Percentiles rank a stretch among this genome's conserved stretches.
phyloP scores from a whole-genome alignment of 2,329 filamentous ascomycete species.

The Ascochyta viciae-villosae region DNA sequence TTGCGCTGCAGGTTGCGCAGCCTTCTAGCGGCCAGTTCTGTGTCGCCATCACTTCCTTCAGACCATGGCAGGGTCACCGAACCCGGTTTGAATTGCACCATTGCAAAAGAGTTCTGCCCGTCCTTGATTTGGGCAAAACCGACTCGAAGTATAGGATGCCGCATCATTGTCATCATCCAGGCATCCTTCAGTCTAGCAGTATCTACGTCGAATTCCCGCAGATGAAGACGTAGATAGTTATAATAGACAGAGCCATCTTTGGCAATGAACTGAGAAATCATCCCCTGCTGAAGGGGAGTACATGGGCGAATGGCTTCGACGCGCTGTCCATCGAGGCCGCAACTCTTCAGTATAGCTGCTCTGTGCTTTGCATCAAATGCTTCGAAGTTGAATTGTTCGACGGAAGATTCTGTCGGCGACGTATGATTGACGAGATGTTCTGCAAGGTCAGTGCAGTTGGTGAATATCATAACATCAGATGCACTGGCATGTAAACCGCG shows the following conservation, averaged over 20 bases:
- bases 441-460: constrained; percentile 45
- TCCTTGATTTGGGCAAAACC: constrained; percentile 73
- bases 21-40: constrained; percentile 25
- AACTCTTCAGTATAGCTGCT: constrained; percentile 37
- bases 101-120: constrained; percentile 70
- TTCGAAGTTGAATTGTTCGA: constrained; percentile 54
- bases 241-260: constrained; percentile 75
- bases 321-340: constrained; percentile 39
- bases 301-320: constrained; percentile 74
- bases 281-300: constrained; percentile 79
- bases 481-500: constrained; percentile 67
- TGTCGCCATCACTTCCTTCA: constrained; percentile 12
- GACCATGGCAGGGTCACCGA: constrained; percentile 47
- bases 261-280: constrained; percentile 76
- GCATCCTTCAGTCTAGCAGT: constrained; percentile 58
- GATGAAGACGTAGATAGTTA: constrained; percentile 69
- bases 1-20: constrained; percentile 24
- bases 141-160: constrained; percentile 76
- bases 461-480: constrained; percentile 73
- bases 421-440: constrained; percentile 19
- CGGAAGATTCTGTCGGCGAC: not conserved
- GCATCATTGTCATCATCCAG: constrained; percentile 63
- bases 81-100: constrained; percentile 67
- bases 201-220: constrained; percentile 52
- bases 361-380: constrained; percentile 59